Evolutionary conservation across 2,329 filamentous ascomycete genomes (phyloP), one percentile per base, ranked within the genome.

Genomic region (Grosmannia huntii): DNA sequence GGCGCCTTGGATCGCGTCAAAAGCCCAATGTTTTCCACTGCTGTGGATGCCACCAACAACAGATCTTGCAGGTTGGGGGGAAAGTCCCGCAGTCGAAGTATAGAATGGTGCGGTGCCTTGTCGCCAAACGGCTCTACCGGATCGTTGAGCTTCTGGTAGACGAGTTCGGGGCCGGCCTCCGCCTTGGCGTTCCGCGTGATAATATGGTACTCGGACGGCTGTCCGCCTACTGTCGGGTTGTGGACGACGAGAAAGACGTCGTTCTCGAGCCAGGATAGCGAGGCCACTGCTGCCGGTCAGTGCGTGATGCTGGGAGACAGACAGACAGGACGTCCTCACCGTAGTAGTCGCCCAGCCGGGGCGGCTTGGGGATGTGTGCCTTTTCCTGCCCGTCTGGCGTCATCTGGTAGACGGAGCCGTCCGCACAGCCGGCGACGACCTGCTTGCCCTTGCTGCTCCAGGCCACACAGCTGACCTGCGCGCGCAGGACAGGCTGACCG

Each of bases 371-470:
- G 53, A 99, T 88, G 56, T 85, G 78, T 41, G 80, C 90, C 72
- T 92, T 94, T 31, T 81, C 77, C 48, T 80, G 80, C 53, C 92
- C 92, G 65, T 89, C 82, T 0, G 87, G 89, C 9, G 88, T 90
- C 81, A 97, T 86, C 69, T 96, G 91, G 58, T 81, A 80, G 56
- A 87, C 84, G 14, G 84, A 85, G 59, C 94, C 94, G 71, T 96
- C 83, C 7, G 78, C 84, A 64, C 94, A 76, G 19, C 95, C 94
- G 64, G 89, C 91, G 51, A 95, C 85, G 50, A 99, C 76, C 68
- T 97, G 92, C 69, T 96, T 99, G 53, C 94, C 94, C 68, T 86
- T 89, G 61, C 83, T 86, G 70, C 94, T 99, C 94, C 95, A 99
- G 58, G 88, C 86, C 6, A 89, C 80, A 66, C 87, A 94, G 68